Base-by-base conservation (phyloP, 2,329 filamentous ascomycete genomes). In the Neopestalotiopsis sp. region DNA sequence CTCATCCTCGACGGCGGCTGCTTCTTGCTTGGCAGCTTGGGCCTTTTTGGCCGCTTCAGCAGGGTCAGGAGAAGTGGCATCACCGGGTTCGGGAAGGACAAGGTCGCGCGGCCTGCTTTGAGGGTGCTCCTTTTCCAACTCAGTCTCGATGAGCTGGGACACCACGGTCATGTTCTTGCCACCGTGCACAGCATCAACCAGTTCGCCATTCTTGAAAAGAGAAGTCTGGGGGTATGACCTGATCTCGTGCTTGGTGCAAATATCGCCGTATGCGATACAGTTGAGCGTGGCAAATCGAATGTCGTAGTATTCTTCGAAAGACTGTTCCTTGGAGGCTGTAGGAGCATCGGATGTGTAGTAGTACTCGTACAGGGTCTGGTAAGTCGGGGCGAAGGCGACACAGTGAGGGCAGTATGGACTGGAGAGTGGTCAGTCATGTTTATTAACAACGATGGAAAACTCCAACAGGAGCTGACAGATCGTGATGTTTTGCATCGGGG, bases 291-390 rank as follows among this genome's bases (percentile, higher is more conserved):
- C 95, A 77, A 99, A 98, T 74, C 93, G 90, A 80, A 97, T 95
- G 81, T 95, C 90, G 81, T 98, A 98, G 79, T 90, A 96, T 67
- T 91, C 86, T 40, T 91, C 90, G 77, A 98, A 98, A 34, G 77
- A 73, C 9, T 45, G 20, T 17, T 52, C 45, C 56, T 87, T 81
- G 83, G 88, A 73, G 80, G 84, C 75, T 82, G 84, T 74, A 78
- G 91, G 83, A 17, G 92, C 91, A 75, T 94, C 91, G 49, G 94
- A 96, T 49, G 95, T 98, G 83, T 94, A 84, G 84, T 98, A 99
- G 81, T 91, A 98, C 83, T 99, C 96, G 85, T 98, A 97, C 14
- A 95, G 81, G 4, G 95, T 98, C 81, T 98, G 94, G 85, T 90
- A 98, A 65, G 89, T 91, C 7, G 96, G 96, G 66, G 93, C 94